A percentile compares a stretch with the other conserved stretches of the same genome.
These are phyloP conservation scores for Globisporangium parvum DNA, from an alignment of 352 stramenopile genomes.

Conservation along the genomic window DNA sequence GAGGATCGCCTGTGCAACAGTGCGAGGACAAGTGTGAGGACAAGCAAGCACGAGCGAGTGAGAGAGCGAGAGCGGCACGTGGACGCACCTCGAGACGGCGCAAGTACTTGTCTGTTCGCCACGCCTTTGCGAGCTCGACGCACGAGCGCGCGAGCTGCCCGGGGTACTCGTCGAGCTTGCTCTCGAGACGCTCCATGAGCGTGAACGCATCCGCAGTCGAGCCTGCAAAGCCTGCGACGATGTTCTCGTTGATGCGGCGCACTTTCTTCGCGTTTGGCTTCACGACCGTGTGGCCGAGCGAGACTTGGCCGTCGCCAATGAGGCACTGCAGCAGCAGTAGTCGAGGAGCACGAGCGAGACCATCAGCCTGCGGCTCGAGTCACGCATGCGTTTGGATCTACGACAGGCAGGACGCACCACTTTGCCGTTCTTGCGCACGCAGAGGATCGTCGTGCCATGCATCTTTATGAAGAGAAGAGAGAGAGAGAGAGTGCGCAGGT, in stretches of 20 bases:
- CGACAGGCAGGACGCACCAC: constrained; percentile 67
- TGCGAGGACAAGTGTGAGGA: background rate
- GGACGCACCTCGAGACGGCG: constrained; percentile 86
- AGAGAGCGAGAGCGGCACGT: too few species aligned
- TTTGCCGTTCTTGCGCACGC: constrained; percentile 96
- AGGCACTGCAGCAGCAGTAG: constrained; percentile 54
- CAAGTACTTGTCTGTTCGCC: constrained; percentile 99
- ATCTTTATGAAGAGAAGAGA: constrained; percentile 35
- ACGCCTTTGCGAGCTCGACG: constrained; percentile 98
- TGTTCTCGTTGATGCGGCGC: constrained; percentile 91
- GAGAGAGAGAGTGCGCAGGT: background rate
- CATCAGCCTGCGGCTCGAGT: background rate
- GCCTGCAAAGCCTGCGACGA: constrained; percentile 96
- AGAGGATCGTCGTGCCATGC: constrained; percentile 97
- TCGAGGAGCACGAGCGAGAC: background rate
- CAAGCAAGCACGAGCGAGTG: background rate
- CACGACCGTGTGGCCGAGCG: constrained; percentile 92
- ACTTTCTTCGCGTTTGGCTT: constrained; percentile 99
- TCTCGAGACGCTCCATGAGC: constrained; percentile 97
- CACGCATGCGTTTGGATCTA: too few species aligned
- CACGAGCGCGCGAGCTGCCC: constrained; percentile 95
- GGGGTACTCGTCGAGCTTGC: constrained; percentile 97
- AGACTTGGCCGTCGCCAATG: constrained; percentile 98
- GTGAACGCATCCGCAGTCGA: constrained; percentile 98
- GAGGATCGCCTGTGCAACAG: constrained; percentile 49